Evolutionary conservation across 306 rosid species (phyloP).

Genomic region (Sicyos baderoa): DNA sequence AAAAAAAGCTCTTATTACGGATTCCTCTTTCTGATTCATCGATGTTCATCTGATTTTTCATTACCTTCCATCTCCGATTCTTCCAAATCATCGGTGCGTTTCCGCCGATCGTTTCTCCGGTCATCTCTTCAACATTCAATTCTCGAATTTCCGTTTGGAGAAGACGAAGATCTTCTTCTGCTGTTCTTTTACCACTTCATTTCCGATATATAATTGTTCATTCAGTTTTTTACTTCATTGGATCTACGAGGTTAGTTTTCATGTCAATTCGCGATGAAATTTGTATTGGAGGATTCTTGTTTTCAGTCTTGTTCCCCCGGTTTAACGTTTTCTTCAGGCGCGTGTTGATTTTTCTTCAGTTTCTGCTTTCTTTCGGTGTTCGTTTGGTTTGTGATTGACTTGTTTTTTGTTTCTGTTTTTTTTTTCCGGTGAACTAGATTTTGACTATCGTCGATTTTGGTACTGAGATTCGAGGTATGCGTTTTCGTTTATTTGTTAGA

Average conservation of each 20-base stretch:
- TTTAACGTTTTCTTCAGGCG: constrained; percentile 21
- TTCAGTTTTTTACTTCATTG: constrained; percentile 27
- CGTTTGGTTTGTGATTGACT: constrained; percentile 21
- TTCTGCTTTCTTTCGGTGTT: constrained; percentile 27
- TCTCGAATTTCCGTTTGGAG: constrained; percentile 23
- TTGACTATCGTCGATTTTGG: constrained; percentile 25
- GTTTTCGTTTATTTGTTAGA: constrained; percentile 29
- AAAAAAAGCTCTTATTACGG: constrained; percentile 6
- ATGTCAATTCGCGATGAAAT: constrained; percentile 27
- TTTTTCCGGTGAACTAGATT: constrained; percentile 24
- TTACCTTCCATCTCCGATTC: constrained; percentile 35
- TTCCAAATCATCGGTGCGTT: constrained; percentile 35
- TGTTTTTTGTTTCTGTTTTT: constrained; percentile 7
- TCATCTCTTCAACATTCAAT: constrained; percentile 20
- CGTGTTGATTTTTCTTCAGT: constrained; percentile 26
- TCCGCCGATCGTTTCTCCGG: constrained; percentile 29
- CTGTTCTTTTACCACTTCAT: constrained; percentile 12
- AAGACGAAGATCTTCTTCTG: constrained; percentile 34
- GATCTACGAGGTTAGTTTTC: constrained; percentile 34
- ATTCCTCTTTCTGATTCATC: constrained; percentile 11
- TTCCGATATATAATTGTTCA: constrained; percentile 19
- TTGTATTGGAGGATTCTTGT: constrained; percentile 24
- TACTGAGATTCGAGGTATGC: constrained; percentile 37
- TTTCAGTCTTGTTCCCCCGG: constrained; percentile 27
- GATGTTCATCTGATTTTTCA: constrained; percentile 39